Conservation (phyloP, 176 grass and related monocot genomes). For the Aegilops speltoides region DNA sequence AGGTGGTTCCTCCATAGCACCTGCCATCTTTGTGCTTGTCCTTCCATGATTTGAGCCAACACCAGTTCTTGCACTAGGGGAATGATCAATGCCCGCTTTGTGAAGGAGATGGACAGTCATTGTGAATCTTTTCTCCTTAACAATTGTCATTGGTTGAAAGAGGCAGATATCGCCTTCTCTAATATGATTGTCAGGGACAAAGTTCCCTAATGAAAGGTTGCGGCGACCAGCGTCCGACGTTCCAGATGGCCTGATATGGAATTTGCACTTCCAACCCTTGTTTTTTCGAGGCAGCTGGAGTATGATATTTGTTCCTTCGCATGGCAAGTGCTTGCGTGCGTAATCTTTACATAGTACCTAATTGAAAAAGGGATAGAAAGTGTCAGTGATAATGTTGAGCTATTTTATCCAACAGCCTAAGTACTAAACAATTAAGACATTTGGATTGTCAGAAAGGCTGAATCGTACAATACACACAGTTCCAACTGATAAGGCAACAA, state of each 20-base stretch:
- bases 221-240: background rate
- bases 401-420: background rate
- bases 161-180: background rate
- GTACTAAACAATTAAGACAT: background rate
- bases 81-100: background rate
- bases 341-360: background rate
- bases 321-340: background rate
- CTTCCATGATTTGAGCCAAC: background rate
- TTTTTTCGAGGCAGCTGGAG: background rate
- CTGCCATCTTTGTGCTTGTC: background rate
- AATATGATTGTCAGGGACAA: background rate
- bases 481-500: too few relatives aligned
- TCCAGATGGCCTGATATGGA: background rate
- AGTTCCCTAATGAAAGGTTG: background rate
- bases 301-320: background rate
- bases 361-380: background rate
- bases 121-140: background rate
- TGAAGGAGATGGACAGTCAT: background rate
- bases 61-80: background rate
- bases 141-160: background rate
- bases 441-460: background rate
- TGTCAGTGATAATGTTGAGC: background rate
- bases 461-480: background rate
- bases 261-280: background rate
- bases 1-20: slow-evolving; percentile 4